phyloP scores from a whole-genome alignment of 208 protist genomes.

The Leishmania martiniquensis region DNA sequence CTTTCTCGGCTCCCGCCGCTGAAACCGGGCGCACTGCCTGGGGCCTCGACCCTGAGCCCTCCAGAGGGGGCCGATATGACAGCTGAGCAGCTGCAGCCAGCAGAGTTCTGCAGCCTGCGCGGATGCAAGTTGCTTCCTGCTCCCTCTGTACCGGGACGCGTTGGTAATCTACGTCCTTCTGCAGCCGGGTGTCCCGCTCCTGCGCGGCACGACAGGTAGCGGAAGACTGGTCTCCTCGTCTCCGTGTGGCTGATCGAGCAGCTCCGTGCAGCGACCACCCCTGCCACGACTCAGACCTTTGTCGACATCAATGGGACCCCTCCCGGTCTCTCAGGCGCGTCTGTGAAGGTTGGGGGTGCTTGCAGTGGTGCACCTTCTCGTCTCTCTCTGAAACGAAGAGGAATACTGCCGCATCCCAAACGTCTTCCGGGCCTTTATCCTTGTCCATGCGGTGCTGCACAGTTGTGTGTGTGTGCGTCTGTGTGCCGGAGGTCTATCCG shows the following conservation, averaged over 20 bases:
- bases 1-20: not conserved
- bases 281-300: not conserved
- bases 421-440: not conserved
- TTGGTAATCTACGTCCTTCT: not conserved
- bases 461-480: too few relatives aligned
- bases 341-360: not conserved
- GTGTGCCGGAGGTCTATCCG: too few relatives aligned
- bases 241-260: not conserved
- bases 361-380: not conserved
- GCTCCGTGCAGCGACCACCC: not conserved
- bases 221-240: not conserved
- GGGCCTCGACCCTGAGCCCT: not conserved
- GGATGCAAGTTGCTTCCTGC: not conserved
- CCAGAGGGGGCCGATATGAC: not conserved
- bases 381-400: not conserved
- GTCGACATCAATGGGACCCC: not conserved
- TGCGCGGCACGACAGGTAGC: not conserved
- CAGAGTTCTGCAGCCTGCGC: not conserved
- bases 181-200: not conserved
- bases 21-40: not conserved
- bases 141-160: not conserved
- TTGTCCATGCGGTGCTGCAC: not conserved
- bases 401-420: too few relatives aligned
- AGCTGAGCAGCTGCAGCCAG: too few relatives aligned
- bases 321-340: not conserved